Base-by-base conservation (phyloP, 1,139 yeast genomes). In the Zygosaccharomyces sapae region DNA sequence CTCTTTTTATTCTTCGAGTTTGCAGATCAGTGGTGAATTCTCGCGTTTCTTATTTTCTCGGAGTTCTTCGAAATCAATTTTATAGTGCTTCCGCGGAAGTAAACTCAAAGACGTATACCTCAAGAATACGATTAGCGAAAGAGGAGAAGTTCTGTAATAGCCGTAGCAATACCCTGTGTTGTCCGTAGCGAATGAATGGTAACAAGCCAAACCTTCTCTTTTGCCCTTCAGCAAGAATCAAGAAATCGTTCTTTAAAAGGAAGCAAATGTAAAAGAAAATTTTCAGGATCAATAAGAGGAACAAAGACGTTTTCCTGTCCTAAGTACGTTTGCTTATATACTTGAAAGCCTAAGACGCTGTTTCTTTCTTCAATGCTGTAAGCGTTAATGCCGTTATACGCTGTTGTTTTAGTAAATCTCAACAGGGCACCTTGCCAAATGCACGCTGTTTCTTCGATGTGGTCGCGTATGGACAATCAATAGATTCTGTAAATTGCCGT, bases 401-500 rank as follows among this genome's bases (percentile, higher is more conserved):
- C 10, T 12, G 8, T 6, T 12, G 9, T 12, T 27, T 27, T 12
- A 12, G 30, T 27, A 2, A 27, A 27, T 27, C 30, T 27, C 10
- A 9, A 2, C 30, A 9, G 9, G 30, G 30, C 30, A 12, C 24
- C 31, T 18, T 18, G 25, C 40, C 40, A 37, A 37, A 9, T 16
- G 8, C 25, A 18, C 37, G 37, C 4, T n/a, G 40, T 37, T 37
- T 37, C 40, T 31, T 20, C 18, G 40, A 24, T 27, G 40, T 24
- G 24, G 18, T 27, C 12, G 30, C 10, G 30, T 13, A 37, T 24
- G 40, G 40, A 22, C 31, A 37, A 37, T 37, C 40, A 37, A 27
- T 24, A 37, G 31, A 16, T 37, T 19, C 40, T 12, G 40, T 24
- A 37, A 24, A 37, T 37, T 37, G 29, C 27, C 19, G 31, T 37